Evolutionary conservation across 2,329 filamentous ascomycete genomes (phyloP).

Genomic region (Xylariaceae sp.): DNA sequence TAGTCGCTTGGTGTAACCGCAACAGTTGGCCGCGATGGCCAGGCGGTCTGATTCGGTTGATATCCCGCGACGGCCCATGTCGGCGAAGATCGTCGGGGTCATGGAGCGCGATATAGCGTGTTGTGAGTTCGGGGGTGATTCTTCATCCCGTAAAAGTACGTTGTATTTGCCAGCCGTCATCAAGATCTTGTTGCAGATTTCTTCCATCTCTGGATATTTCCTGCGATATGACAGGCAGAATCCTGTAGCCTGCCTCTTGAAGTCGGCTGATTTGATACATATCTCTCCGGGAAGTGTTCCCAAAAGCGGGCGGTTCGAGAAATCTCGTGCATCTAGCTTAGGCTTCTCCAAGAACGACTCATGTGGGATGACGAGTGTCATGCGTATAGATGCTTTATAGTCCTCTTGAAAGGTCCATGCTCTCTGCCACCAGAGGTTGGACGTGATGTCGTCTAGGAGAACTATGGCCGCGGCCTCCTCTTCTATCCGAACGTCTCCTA

Average conservation of each 20-base stretch:
- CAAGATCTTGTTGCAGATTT: conserved; percentile 24
- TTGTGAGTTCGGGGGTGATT: conserved; percentile 4
- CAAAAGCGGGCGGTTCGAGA: conserved; percentile 15
- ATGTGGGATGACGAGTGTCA: conserved; percentile 29
- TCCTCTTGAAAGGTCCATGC: conserved; percentile 32
- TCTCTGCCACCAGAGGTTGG: conserved; percentile 28
- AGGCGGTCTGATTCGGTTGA: conserved; percentile 26
- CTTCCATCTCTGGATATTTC: conserved; percentile 13
- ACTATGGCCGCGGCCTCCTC: conserved; percentile 20
- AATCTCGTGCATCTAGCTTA: conserved; percentile 19
- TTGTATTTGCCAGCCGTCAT: conserved; percentile 26
- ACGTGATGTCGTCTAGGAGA: conserved; percentile 26
- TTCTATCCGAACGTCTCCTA: conserved; percentile 17
- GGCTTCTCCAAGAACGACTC: conserved; percentile 18
- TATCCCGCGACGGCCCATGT: conserved; percentile 24
- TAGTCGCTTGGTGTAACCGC: conserved; percentile 25
- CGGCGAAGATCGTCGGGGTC: conserved; percentile 27
- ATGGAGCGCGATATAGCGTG: conserved; percentile 25
- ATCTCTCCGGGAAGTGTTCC: conserved; percentile 24
- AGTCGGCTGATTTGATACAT: conserved; percentile 24
- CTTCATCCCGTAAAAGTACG: conserved; percentile 24
- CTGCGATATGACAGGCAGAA: conserved; percentile 26
- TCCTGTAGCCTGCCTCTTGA: conserved; percentile 22
- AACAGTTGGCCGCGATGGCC: conserved; percentile 29
- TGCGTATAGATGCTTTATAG: conserved; percentile 25